Base-by-base conservation (phyloP, 1,139 yeast genomes). In the Saccharomyces hybrid region DNA sequence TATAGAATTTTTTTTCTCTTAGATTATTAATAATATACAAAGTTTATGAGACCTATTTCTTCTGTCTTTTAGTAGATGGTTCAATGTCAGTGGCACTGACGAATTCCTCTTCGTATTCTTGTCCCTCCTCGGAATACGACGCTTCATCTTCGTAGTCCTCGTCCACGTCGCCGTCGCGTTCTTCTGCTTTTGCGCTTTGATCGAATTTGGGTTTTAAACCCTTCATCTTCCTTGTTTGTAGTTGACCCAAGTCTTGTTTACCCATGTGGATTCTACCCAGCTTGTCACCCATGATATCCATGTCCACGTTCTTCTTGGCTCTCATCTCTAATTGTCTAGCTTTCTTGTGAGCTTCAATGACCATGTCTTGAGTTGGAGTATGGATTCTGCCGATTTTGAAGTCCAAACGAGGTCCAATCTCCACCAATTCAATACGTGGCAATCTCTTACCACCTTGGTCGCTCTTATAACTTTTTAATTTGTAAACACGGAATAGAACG, bases 211-310 rank as follows among this genome's bases (percentile, higher is more conserved):
- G 78, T 76, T 95, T 95, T 69, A 93, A 79, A 70, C 99, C 99
- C 80, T 95, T 95, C 97, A 93, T 88, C 82, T 93, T 93, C 76
- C 99, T 84, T 11, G 99, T 91, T 75, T 93, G 99, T 70, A 93
- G 75, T 71, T 85, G 86, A 69, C 81, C 78, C 71, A 95, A 78
- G 71, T 93, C 98, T 78, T 93, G 99, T 72, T 86, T 86, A 73
- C 97, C 98, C 73, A 93, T 86, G 71, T 93, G 99, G 65, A 93
- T 83, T 75, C 93, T 88, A 62, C 97, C 99, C 61, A 93, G 81
- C 82, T 93, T 90, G 73, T 93, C 99, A 75, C 99, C 99, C 87
- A 93, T 82, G 58, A 78, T 68, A 70, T 95, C 98, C 49, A 86
- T 82, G 59, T 84, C 84, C 56, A 93, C 84, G 68, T 93, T 93